Evolutionary conservation across 495 filamentous ascomycete genomes (phyloP).

Genomic region (Hypoxylon rickii): DNA sequence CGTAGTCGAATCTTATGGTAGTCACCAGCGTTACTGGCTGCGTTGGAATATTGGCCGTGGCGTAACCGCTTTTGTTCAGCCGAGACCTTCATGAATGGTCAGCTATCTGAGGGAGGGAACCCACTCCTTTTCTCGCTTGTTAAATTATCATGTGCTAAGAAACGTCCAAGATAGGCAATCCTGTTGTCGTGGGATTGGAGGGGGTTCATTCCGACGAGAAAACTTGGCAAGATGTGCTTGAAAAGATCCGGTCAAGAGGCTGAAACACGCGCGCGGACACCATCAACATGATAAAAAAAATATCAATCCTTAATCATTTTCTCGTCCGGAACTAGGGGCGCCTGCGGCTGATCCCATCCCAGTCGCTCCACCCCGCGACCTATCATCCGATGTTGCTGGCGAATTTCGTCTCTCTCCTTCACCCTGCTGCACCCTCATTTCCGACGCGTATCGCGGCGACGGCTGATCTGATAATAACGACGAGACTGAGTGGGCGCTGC

Average conservation of each 20-base stretch:
- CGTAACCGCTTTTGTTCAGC: slow-evolving; percentile 9
- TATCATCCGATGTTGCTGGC: slow-evolving; percentile 37
- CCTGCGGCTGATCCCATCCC: slow-evolving; percentile 23
- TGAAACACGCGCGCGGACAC: slow-evolving; percentile 22
- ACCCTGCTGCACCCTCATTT: slow-evolving; percentile 32
- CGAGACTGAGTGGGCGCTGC: slow-evolving; percentile 52
- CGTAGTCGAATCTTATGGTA: slow-evolving; percentile 15
- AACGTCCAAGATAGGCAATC: slow-evolving; percentile 5
- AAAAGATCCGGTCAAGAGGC: slow-evolving; percentile 14
- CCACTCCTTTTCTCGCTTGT: slow-evolving; percentile 7
- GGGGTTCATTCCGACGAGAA: slow-evolving; percentile 13
- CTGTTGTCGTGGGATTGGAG: slow-evolving; percentile 7
- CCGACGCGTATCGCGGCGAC: slow-evolving; percentile 42
- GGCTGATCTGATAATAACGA: slow-evolving; percentile 53
- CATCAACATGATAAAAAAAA: slow-evolving; percentile 4
- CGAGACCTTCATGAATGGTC: neutral
- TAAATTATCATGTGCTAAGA: slow-evolving; percentile 11
- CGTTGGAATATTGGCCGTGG: neutral
- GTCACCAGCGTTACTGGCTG: slow-evolving; percentile 2
- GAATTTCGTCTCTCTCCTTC: slow-evolving; percentile 35
- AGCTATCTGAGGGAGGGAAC: neutral
- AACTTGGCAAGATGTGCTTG: slow-evolving; percentile 7
- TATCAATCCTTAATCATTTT: slow-evolving; percentile 28
- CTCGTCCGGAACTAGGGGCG: slow-evolving; percentile 23
- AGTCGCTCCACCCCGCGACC: slow-evolving; percentile 28